phyloP scores from a whole-genome alignment of 2,329 filamentous ascomycete species.

The Trichoderma semiorbis region DNA sequence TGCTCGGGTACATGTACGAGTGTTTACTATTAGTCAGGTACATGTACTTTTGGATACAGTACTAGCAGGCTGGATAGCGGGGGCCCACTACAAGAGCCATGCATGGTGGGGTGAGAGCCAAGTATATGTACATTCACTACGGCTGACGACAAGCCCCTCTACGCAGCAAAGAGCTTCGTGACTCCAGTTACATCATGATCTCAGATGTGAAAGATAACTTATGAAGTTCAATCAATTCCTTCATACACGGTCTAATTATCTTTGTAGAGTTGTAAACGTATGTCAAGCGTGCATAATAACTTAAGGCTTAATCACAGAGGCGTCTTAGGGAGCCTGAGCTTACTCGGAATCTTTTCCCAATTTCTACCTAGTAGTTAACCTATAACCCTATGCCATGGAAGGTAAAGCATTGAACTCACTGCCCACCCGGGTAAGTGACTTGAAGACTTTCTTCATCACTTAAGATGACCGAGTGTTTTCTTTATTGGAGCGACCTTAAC shows the following conservation, averaged over 20 bases:
- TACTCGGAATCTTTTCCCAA: not conserved
- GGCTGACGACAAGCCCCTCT: not conserved
- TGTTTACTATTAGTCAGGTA: too few relatives aligned
- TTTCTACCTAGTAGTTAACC: not conserved
- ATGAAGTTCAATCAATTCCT: too few relatives aligned
- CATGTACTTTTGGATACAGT: not conserved
- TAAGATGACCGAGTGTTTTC: too few relatives aligned
- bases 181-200: not conserved
- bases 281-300: not conserved
- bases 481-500: too few relatives aligned
- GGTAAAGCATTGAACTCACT: not conserved
- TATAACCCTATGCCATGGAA: not conserved
- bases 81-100: not conserved
- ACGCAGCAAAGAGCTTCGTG: not conserved
- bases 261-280: not conserved
- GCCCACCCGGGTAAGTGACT: not conserved
- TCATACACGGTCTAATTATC: not conserved
- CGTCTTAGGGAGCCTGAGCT: too few relatives aligned
- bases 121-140: not conserved
- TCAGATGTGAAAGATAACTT: too few relatives aligned
- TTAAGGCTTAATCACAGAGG: not conserved
- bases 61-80: not conserved
- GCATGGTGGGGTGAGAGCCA: not conserved
- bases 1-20: too few relatives aligned
- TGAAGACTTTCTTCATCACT: not conserved